Evolutionary conservation across 2,329 filamentous ascomycete species (phyloP).

Genomic region (Elsinoe ampelina): DNA sequence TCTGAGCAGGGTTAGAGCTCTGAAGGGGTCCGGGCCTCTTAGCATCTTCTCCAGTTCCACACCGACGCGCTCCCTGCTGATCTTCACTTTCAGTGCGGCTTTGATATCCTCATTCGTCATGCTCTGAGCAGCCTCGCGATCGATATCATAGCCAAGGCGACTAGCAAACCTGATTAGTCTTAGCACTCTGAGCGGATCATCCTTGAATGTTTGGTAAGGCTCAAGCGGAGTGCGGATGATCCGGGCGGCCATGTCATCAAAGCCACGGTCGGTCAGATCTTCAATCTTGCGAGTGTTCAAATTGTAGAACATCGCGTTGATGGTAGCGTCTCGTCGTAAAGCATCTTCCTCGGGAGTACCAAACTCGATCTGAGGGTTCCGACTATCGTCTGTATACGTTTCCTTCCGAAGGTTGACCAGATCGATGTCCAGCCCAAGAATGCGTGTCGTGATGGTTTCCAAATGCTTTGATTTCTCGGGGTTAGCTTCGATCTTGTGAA

Average conservation of each 20-base stretch:
- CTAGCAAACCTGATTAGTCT: conserved; percentile 85
- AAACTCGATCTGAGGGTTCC: conserved; percentile 88
- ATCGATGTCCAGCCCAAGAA: conserved; percentile 82
- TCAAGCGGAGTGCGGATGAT: conserved; percentile 79
- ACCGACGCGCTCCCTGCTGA: conserved; percentile 82
- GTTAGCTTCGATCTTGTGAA: conserved; percentile 85
- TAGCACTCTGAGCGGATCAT: conserved; percentile 81
- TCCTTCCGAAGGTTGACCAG: conserved; percentile 92
- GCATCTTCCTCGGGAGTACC: conserved; percentile 88
- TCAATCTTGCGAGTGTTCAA: conserved; percentile 69
- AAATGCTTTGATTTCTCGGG: conserved; percentile 95
- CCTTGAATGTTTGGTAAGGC: conserved; percentile 84
- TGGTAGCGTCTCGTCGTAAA: conserved; percentile 76
- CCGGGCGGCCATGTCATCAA: conserved; percentile 61
- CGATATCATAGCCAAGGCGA: conserved; percentile 69
- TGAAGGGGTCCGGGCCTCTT: conserved; percentile 56
- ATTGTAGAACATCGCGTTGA: conserved; percentile 96
- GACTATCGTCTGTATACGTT: conserved; percentile 77
- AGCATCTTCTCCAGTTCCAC: conserved; percentile 89
- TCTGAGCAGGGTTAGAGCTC: conserved; percentile 57
- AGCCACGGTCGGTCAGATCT: conserved; percentile 68
- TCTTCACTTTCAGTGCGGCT: conserved; percentile 71
- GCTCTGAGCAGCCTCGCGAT: conserved; percentile 54
- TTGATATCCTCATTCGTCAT: conserved; percentile 78
- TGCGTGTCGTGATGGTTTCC: conserved; percentile 77